Evolutionary conservation across 2,329 filamentous ascomycete species (phyloP), one percentile per base, ranked within the genome.

Genomic region (Fonsecaea pedrosoi): DNA sequence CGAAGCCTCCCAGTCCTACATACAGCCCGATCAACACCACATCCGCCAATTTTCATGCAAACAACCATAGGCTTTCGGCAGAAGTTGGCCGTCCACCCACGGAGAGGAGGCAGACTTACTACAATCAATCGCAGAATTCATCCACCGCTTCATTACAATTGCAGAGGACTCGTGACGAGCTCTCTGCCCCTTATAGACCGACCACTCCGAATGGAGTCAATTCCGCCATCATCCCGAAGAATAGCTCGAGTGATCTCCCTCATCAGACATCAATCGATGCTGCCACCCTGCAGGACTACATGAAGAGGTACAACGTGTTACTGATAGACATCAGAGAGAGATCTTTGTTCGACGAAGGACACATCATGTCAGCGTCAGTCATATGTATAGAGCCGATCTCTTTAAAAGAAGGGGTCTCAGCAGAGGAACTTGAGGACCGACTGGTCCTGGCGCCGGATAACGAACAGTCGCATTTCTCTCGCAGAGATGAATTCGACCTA

Each of bases 381-480:
- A 92, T 99, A 54, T 99, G 95, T 77, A 87, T 99, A 67, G 95
- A 99, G 74, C 92, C 94, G 30, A 86, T 96, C 54, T 86, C 90
- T 9, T 78, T 92, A 56, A 87, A 91, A 62, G 86, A 89, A 54
- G 89, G 87, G 37, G 83, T 87, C 72, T 90, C 87, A 15, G 87
- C 86, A 1, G 87, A 89, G 69, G 82, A 89, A 70, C 79, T 90
- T 3, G 82, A 85, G 65, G 82, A 84, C 60, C 79, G 81, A 13
- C 74, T 84, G 15, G 76, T 84, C 10, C 75, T 83, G 50, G 82
- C 81, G 12, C 82, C 82, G 2, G 80, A 82, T 55, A 73, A 76
- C 56, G 95, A 99, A 76, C 89, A 91, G 71, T 80, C 83, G 1
- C 82, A 92, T 37, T 97, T 96, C 73, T 88, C 87, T 64, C 86